Percentiles rank a stretch among this genome's conserved stretches.
Conservation (phyloP, 805 yeast species). For the Saccharomycopsis sp. region DNA sequence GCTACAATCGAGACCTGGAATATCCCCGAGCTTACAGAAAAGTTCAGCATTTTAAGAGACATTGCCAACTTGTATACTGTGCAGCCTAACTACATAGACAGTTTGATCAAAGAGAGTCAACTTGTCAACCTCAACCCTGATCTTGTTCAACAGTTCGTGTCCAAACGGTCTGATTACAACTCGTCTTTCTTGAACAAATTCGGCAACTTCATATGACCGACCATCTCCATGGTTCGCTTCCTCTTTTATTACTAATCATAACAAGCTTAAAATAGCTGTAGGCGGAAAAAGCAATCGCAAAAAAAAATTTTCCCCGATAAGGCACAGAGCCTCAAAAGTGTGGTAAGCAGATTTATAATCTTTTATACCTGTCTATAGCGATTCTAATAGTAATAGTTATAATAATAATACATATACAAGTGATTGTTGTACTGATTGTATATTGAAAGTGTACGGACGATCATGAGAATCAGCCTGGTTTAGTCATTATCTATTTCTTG, state of each 20-base stretch:
- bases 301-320: background rate
- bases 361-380: background rate
- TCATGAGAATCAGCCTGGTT: background rate
- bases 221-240: background rate
- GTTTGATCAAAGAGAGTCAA: conserved; percentile 77
- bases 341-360: background rate
- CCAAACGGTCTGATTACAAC: conserved; percentile 65
- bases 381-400: background rate
- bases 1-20: conserved; percentile 61
- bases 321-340: background rate
- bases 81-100: conserved; percentile 69
- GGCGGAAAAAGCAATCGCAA: background rate
- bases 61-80: conserved; percentile 81
- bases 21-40: conserved; percentile 51
- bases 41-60: conserved; percentile 68
- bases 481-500: background rate
- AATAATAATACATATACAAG: background rate
- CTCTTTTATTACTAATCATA: background rate
- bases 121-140: conserved; percentile 57
- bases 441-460: background rate
- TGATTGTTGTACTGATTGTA: background rate
- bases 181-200: conserved; percentile 44
- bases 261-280: background rate
- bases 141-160: conserved; percentile 57
- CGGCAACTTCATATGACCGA: conserved; percentile 30